These are phyloP conservation scores for Lepidium africanum DNA, from an alignment of 345 rosid species.

Conservation along the genomic window DNA sequence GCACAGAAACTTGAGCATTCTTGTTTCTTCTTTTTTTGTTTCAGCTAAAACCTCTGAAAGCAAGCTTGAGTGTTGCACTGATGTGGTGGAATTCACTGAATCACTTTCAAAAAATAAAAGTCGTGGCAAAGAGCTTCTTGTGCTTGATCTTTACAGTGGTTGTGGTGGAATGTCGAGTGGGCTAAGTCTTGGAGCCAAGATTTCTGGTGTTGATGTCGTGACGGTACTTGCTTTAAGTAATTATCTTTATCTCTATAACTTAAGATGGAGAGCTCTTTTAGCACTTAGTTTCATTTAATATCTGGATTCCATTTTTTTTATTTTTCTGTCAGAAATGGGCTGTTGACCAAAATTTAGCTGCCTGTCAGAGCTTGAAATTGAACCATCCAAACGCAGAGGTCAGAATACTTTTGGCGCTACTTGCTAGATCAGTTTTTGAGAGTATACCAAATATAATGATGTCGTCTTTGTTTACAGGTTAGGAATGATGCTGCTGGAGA, in stretches of 20 bases:
- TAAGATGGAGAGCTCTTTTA: constrained; percentile 5
- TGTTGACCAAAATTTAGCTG: constrained; percentile 58
- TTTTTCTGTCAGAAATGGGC: constrained; percentile 72
- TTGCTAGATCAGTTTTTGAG: constrained; percentile 1
- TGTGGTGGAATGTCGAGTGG: constrained; percentile 99
- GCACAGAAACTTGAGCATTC: constrained; percentile 6
- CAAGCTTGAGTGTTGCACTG: constrained; percentile 15
- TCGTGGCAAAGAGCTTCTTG: constrained; percentile 36
- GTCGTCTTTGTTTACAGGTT: constrained; percentile 39
- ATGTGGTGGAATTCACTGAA: constrained; percentile 14
- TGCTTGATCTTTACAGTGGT: constrained; percentile 87
- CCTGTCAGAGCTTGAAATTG: constrained; percentile 73
- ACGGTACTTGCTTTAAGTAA: constrained; percentile 51
- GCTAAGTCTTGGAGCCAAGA: constrained; percentile 79
- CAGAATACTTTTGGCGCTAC: constrained; percentile 16
- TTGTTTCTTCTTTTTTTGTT: constrained; percentile 7
- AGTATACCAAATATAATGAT: constrained; percentile 4
- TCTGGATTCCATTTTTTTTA: constrained; percentile 4
- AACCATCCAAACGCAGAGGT: constrained; percentile 85
- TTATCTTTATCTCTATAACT: constrained; percentile 6
- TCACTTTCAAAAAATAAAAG: constrained; percentile 14
- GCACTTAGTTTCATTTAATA: background rate
- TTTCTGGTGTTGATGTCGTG: constrained; percentile 54
- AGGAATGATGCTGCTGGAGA: constrained; percentile 84
- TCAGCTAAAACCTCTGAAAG: constrained; percentile 34